Evolutionary conservation across 495 filamentous ascomycete genomes (phyloP).

Genomic region (Aspergillus haitiensis): DNA sequence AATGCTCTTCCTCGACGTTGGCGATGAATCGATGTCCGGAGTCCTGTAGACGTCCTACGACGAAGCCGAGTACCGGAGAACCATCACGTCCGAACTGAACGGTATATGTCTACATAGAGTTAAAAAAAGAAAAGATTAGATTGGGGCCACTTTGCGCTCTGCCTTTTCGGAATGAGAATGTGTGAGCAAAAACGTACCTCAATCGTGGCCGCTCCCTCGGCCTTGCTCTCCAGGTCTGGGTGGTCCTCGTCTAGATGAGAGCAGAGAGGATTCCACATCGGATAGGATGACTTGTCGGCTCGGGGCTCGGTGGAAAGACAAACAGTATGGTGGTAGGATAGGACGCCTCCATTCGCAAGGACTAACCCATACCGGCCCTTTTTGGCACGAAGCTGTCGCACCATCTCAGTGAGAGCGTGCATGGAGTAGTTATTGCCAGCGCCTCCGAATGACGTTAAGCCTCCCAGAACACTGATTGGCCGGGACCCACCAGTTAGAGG

Average conservation of each 20-base stretch:
- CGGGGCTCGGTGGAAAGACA: conserved; percentile 47
- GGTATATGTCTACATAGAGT: conserved; percentile 51
- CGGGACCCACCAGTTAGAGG: conserved; percentile 39
- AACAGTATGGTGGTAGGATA: conserved; percentile 56
- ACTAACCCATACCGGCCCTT: conserved; percentile 46
- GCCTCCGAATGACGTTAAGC: conserved; percentile 58
- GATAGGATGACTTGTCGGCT: conserved; percentile 37
- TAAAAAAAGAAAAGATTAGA: no score
- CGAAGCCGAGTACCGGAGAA: conserved; percentile 39
- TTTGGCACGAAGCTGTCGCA: conserved; percentile 43
- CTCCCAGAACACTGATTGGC: conserved; percentile 55
- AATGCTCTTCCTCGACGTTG: conserved; percentile 45
- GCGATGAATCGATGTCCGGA: conserved; percentile 52
- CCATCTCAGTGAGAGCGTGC: conserved; percentile 52
- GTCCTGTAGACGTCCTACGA: conserved; percentile 46
- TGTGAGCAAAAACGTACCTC: conserved; percentile 42
- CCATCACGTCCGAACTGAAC: conserved; percentile 52
- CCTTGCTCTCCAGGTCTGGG: conserved; percentile 36
- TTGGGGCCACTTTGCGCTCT: no score
- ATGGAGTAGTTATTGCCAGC: conserved; percentile 63
- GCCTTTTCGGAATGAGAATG: neutral
- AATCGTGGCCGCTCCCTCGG: conserved; percentile 47
- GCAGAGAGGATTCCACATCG: conserved; percentile 31
- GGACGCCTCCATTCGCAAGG: conserved; percentile 56
- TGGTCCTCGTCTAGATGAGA: conserved; percentile 28